phyloP scores from a whole-genome alignment of 352 stramenopile genomes.

The Phytophthora sansomeana region DNA sequence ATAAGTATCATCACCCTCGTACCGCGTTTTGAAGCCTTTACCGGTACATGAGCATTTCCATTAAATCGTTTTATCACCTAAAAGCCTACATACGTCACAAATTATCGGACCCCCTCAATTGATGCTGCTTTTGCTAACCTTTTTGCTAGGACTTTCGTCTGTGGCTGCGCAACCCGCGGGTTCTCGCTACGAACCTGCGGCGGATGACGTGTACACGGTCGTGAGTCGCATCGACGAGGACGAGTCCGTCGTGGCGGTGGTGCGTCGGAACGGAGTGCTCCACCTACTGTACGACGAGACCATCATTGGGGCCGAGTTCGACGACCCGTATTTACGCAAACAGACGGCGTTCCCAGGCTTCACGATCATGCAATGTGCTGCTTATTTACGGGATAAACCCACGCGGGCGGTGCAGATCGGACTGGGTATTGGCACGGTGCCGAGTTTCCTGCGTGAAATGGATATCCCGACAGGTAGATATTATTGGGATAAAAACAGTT shows the following conservation, averaged over 20 bases:
- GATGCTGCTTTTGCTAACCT: constrained; percentile 5
- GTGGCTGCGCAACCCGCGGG: constrained; percentile 7
- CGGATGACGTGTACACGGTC: constrained; percentile 32
- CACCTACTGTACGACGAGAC: constrained; percentile 79
- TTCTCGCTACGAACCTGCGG: constrained; percentile 7
- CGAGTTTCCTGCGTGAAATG: constrained; percentile 66
- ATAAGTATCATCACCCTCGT: constrained; percentile 5
- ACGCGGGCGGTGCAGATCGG: constrained; percentile 65
- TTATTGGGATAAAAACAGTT: not conserved
- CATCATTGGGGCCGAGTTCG: constrained; percentile 84
- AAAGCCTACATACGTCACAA: not conserved
- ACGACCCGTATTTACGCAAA: constrained; percentile 60
- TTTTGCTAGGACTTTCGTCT: constrained; percentile 19
- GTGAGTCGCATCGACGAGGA: constrained; percentile 46
- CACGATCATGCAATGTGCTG: constrained; percentile 81
- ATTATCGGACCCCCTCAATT: not conserved
- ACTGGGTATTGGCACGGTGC: constrained; percentile 75
- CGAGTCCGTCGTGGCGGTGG: constrained; percentile 65
- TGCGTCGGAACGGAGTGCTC: constrained; percentile 59
- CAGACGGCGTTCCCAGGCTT: constrained; percentile 83
- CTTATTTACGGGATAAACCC: constrained; percentile 59
- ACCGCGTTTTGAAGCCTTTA: not conserved
- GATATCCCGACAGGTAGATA: constrained; percentile 63
- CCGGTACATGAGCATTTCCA: no score
- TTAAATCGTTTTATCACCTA: no score